phyloP scores from a whole-genome alignment of 495 filamentous ascomycete species.

The Collariella sp. region DNA sequence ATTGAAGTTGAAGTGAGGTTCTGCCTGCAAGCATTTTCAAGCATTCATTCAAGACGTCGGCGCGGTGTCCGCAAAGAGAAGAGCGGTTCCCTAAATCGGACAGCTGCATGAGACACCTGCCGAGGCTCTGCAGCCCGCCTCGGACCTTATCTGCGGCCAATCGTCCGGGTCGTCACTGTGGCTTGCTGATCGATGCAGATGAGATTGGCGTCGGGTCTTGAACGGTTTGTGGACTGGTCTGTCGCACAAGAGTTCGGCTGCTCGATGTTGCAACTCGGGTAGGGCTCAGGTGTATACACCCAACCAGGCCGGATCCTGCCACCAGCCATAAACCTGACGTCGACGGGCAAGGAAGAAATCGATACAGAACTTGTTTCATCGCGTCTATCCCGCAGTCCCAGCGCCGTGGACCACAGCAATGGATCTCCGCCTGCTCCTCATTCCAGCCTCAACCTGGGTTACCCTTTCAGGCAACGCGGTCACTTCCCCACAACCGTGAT shows the following conservation, averaged over 20 bases:
- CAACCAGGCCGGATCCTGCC: too few relatives aligned
- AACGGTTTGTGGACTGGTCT: too few relatives aligned
- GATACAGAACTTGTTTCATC: background rate
- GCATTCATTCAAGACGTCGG: too few relatives aligned
- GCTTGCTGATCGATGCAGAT: background rate
- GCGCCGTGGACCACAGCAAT: background rate
- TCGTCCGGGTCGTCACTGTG: background rate
- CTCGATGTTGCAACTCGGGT: too few relatives aligned
- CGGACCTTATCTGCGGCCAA: background rate
- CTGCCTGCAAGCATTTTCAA: too few relatives aligned
- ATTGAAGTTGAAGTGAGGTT: too few relatives aligned
- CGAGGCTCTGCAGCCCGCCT: background rate
- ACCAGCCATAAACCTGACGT: too few relatives aligned
- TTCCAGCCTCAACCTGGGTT: background rate
- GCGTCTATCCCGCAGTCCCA: background rate
- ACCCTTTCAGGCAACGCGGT: background rate
- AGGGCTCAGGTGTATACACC: too few relatives aligned
- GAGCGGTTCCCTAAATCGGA: background rate
- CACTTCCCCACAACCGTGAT: conserved; percentile 4
- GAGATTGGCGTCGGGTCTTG: background rate
- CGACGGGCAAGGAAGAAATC: background rate
- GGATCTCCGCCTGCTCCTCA: background rate
- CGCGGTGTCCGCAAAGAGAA: too few relatives aligned
- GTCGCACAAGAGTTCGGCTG: too few relatives aligned
- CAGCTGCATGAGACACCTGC: background rate